phyloP scores from a whole-genome alignment of 164 flowering plant species.

The Nelumbo lutea region DNA sequence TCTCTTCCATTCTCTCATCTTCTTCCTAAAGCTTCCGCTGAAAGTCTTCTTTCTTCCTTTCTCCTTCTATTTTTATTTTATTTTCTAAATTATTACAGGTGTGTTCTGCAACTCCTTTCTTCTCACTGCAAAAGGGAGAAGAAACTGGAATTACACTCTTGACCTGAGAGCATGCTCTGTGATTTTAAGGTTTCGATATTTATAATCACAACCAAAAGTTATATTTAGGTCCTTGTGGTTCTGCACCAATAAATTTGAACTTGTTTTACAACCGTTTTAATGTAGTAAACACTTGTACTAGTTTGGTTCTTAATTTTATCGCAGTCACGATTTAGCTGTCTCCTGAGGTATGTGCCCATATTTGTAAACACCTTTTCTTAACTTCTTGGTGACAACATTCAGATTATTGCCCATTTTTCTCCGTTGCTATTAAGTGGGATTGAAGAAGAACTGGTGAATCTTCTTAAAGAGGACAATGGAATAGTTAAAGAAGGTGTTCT shows the following conservation, averaged over 20 bases:
- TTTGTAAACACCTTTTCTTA: constrained; percentile 7
- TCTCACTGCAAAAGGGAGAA: too few species aligned
- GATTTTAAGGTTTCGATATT: not conserved
- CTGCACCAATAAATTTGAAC: not conserved
- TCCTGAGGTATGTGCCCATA: not conserved
- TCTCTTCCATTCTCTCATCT: too few species aligned
- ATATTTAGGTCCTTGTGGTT: not conserved
- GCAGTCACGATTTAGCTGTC: not conserved
- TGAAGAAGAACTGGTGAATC: constrained; percentile 66
- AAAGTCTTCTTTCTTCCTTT: too few species aligned
- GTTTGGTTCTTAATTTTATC: not conserved
- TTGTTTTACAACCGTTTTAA: not conserved
- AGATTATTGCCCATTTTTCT: constrained; percentile 79
- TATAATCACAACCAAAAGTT: too few species aligned
- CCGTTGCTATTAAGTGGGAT: constrained; percentile 64
- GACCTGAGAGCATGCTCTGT: not conserved
- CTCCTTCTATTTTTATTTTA: too few species aligned
- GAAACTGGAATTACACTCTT: not conserved
- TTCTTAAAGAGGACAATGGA: constrained; percentile 89
- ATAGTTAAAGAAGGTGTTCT: constrained; percentile 78
- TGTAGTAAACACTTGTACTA: not conserved
- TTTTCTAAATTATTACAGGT: too few species aligned
- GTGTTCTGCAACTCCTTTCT: too few species aligned
- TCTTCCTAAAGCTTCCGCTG: too few species aligned
- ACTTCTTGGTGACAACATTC: constrained; percentile 17